Conservation (phyloP, 106 monocot species). For the Gastrodia elata region DNA sequence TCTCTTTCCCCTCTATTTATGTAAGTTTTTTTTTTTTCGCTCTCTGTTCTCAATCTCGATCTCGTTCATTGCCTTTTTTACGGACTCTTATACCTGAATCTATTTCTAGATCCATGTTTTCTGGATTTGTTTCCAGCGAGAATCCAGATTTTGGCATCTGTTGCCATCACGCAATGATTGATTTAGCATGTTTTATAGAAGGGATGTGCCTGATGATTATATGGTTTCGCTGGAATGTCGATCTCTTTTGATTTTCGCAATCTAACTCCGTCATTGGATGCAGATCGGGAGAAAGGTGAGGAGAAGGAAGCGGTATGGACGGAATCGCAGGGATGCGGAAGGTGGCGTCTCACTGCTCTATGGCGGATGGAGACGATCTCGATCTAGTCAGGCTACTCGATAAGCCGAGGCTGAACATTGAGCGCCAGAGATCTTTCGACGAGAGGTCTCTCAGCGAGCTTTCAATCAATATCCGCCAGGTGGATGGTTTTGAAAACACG, state of each 20-base stretch:
- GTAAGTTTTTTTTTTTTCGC: neutral
- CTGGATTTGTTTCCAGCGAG: neutral
- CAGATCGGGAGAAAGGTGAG: conserved; percentile 7
- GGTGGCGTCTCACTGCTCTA: conserved; percentile 36
- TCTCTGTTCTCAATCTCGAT: neutral
- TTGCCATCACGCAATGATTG: neutral
- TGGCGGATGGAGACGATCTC: conserved; percentile 43
- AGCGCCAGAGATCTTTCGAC: conserved; percentile 82
- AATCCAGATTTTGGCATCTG: neutral
- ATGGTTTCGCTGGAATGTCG: neutral
- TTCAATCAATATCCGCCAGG: conserved; percentile 23
- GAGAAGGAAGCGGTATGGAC: neutral
- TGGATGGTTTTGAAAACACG: conserved; percentile 38
- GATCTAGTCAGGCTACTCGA: conserved; percentile 47
- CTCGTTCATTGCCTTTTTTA: neutral
- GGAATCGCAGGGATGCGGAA: conserved; percentile 16
- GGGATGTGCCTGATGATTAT: neutral
- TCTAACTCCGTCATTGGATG: neutral
- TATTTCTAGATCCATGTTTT: neutral
- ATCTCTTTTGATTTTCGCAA: neutral
- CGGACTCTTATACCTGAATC: neutral
- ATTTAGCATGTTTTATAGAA: neutral
- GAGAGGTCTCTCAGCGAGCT: conserved; percentile 77
- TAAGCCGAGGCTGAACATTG: conserved; percentile 53
- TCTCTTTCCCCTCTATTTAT: neutral